Evolutionary conservation across 352 stramenopile species (phyloP), one percentile per base, ranked within the genome.

Genomic region (Elongisporangium anandrum): DNA sequence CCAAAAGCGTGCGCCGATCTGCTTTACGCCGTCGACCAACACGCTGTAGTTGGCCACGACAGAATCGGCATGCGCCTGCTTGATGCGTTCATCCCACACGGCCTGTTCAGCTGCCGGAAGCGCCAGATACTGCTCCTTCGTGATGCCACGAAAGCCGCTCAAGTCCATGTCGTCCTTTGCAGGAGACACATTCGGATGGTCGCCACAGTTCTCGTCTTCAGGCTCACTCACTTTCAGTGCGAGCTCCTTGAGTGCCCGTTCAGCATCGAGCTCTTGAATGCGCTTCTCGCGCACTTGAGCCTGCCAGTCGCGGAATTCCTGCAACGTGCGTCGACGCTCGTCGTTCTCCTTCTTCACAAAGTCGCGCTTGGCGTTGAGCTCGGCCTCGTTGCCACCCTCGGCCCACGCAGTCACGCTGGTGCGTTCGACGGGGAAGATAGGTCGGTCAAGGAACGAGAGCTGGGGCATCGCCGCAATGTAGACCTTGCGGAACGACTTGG

Each of bases 351-450:
- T 70, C 29, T 86, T 65, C 29, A 97, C 90, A 58, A 94, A 95
- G 17, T 54, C 63, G 2, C 72, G 62, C 26, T 90, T 89, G 10
- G 88, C 88, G 21, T 80, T 65, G 7, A 77, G 68, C 70, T 99
- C 96, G 6, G 90, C 93, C 41, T 98, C 93, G 16, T 70, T 63
- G 6, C 96, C 96, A 22, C 94, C 96, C 17, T 63, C 38, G n/a
- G 75, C 58, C 93, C 92, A 99, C 15, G 92, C 96, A 16, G 73
- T 73, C 10, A 96, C 87, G 8, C 73, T 75, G 0, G 75, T 65
- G 21, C 92, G 81, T 59, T 99, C 96, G 17, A 92, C 74, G 1
- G 95, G 91, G 61, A 98, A 98, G 45, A 99, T 87, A 1, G 96
- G 95, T 19, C 95, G 81, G 63, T 99, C 96, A n/a, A 99, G 77